Evolutionary conservation across 805 yeast genomes (phyloP).

Genomic region (Cyberlindnera amylophila): DNA sequence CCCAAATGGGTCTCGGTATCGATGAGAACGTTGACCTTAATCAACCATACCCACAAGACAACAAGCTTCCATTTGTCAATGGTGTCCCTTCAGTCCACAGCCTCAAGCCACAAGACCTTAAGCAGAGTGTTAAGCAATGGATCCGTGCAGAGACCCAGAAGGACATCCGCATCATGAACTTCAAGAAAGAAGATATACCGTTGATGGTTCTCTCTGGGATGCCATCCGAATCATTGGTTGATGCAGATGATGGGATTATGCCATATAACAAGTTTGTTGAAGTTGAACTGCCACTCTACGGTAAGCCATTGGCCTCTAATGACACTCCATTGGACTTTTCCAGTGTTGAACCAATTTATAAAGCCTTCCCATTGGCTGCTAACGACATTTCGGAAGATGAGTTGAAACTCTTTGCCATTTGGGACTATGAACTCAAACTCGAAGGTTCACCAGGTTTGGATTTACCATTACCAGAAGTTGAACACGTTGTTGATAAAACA

Average conservation of each 20-base stretch:
- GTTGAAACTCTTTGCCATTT: conserved; percentile 18
- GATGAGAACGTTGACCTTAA: conserved; percentile 1
- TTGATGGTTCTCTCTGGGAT: conserved; percentile 5
- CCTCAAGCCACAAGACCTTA: conserved; percentile 6
- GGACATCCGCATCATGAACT: background rate
- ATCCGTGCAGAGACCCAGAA: conserved; percentile 2
- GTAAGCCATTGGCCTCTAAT: conserved; percentile 19
- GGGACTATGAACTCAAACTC: conserved; percentile 22
- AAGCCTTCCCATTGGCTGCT: conserved; percentile 15
- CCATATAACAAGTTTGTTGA: conserved; percentile 17
- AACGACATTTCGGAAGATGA: conserved; percentile 17
- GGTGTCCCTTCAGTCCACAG: conserved; percentile 7
- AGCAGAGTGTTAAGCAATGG: conserved; percentile 5
- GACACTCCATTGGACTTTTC: conserved; percentile 24
- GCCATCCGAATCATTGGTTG: background rate
- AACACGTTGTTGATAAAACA: conserved; percentile 7
- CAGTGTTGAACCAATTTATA: conserved; percentile 5
- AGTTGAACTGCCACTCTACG: conserved; percentile 20
- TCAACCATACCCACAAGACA: background rate
- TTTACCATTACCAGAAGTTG: conserved; percentile 12
- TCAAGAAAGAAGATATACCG: background rate
- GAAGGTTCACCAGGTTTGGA: conserved; percentile 11
- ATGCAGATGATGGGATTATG: conserved; percentile 7
- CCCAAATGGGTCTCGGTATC: too few species aligned
- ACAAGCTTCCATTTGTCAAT: too few species aligned